Evolutionary conservation across 495 filamentous ascomycete genomes (phyloP).

Genomic region (Cairneyella variabilis): DNA sequence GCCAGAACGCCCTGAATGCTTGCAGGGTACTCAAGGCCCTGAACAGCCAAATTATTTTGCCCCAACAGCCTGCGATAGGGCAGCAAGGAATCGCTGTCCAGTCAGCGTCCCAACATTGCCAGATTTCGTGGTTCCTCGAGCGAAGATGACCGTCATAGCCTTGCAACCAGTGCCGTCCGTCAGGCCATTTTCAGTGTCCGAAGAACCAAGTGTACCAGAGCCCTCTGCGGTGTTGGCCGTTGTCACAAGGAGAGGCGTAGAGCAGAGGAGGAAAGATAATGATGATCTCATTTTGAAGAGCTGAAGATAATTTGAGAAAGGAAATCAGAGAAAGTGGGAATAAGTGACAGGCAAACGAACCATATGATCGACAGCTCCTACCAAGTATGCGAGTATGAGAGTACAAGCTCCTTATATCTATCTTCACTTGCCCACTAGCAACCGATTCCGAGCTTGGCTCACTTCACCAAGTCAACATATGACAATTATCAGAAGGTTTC

Average conservation of each 20-base stretch:
- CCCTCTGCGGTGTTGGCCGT: background rate
- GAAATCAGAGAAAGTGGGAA: too few relatives aligned
- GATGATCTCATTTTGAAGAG: background rate
- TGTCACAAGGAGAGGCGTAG: background rate
- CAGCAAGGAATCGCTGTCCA: slow-evolving; percentile 31
- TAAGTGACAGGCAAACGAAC: too few relatives aligned
- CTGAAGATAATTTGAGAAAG: background rate
- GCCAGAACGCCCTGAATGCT: slow-evolving; percentile 32
- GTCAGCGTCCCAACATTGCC: slow-evolving; percentile 33
- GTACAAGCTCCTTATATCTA: background rate
- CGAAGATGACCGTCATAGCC: slow-evolving; percentile 38
- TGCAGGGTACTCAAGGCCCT: slow-evolving; percentile 39
- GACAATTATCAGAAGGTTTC: too few relatives aligned
- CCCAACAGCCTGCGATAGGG: slow-evolving; percentile 27
- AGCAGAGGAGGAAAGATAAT: background rate
- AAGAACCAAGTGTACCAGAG: slow-evolving; percentile 1
- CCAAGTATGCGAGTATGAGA: too few relatives aligned
- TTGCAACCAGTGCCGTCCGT: slow-evolving; percentile 27
- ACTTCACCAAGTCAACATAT: too few relatives aligned
- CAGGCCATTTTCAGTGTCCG: slow-evolving; percentile 32
- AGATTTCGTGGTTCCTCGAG: slow-evolving; percentile 36
- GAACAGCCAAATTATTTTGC: slow-evolving; percentile 31
- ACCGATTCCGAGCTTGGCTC: too few relatives aligned
- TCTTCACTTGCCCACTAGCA: background rate
- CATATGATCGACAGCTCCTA: background rate